Percentiles rank a stretch among this genome's conserved stretches.
Evolutionary conservation across 164 flowering plant genomes (phyloP).

Genomic region (Liquidambar formosana): DNA sequence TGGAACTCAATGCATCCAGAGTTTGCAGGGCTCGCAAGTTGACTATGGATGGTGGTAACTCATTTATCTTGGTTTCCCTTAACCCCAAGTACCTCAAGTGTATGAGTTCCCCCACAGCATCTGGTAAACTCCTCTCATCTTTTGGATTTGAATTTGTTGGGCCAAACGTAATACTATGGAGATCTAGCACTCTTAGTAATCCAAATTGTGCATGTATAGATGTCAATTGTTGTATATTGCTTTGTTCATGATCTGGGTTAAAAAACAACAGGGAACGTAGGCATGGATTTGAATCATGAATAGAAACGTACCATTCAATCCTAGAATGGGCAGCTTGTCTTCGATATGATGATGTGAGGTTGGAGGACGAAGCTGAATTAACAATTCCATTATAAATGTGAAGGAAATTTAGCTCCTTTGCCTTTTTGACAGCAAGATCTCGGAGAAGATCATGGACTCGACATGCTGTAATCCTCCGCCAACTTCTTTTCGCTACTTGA

Average conservation of each 20-base stretch:
- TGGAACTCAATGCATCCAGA: background rate
- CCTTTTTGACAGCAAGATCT: background rate
- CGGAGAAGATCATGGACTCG: slow-evolving; percentile 10
- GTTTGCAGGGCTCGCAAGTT: slow-evolving; percentile 11
- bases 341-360: background rate
- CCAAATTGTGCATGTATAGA: background rate
- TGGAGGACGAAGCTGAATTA: background rate
- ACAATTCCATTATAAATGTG: background rate
- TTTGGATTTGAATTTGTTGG: too few species aligned
- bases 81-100: slow-evolving; percentile 32
- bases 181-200: slow-evolving; percentile 6
- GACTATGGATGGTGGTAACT: slow-evolving; percentile 23
- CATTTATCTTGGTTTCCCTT: too few species aligned
- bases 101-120: slow-evolving; percentile 18
- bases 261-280: background rate
- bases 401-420: slow-evolving; percentile 3
- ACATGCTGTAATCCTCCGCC: background rate
- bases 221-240: background rate
- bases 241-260: background rate
- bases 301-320: background rate
- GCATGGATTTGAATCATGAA: background rate
- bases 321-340: slow-evolving; percentile 4
- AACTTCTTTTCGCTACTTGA: background rate
- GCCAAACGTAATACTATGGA: background rate
- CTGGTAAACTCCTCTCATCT: background rate